These are phyloP conservation scores for Corylus americana DNA, from an alignment of 306 rosid species.

Conservation along the genomic window DNA sequence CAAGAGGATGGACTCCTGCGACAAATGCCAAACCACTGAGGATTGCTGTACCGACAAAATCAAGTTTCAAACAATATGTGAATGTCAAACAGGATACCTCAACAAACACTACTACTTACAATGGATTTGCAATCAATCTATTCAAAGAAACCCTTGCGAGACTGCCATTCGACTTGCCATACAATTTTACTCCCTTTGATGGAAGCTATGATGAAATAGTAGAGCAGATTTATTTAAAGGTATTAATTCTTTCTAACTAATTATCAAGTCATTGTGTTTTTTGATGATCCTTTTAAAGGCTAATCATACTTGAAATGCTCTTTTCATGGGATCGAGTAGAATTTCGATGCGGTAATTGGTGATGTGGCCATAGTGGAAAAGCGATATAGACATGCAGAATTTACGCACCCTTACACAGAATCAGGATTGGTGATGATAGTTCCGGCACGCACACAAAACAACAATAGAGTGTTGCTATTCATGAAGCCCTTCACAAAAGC, in stretches of 20 bases:
- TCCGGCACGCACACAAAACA: constrained; percentile 26
- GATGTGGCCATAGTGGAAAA: constrained; percentile 39
- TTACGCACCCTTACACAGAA: constrained; percentile 48
- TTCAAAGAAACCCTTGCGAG: constrained; percentile 22
- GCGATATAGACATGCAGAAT: constrained; percentile 39
- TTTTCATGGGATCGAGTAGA: constrained; percentile 19
- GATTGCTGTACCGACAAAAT: constrained; percentile 42
- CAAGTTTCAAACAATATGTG: constrained; percentile 33
- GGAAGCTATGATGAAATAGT: constrained; percentile 47
- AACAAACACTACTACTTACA: constrained; percentile 1
- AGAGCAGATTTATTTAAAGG: constrained; percentile 24
- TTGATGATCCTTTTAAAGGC: no score
- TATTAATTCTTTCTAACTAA: background rate
- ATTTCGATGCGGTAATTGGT: constrained; percentile 52
- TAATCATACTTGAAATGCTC: background rate
- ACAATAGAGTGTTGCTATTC: constrained; percentile 37
- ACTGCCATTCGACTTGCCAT: constrained; percentile 34
- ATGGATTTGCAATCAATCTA: constrained; percentile 44
- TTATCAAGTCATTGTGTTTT: background rate
- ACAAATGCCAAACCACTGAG: constrained; percentile 21
- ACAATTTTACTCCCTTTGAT: constrained; percentile 29
- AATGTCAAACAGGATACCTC: constrained; percentile 12
- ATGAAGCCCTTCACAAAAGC: constrained; percentile 48
- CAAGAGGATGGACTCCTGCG: constrained; percentile 43
- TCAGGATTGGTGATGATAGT: constrained; percentile 54